Evolutionary conservation across 495 filamentous ascomycete species (phyloP).

Genomic region (Trichoderma gamsii): DNA sequence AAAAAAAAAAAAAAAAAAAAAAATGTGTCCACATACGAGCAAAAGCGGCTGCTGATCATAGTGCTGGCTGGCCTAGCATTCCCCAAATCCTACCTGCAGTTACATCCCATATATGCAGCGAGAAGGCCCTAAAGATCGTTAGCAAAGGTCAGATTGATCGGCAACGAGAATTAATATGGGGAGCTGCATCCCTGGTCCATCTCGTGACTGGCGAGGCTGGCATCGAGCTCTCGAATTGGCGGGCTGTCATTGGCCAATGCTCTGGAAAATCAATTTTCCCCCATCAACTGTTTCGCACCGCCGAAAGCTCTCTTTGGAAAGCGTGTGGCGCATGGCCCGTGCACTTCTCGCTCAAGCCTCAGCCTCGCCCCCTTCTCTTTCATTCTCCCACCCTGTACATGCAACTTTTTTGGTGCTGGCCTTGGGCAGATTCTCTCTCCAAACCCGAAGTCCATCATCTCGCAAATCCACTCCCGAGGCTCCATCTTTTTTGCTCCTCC

Average conservation of each 20-base stretch:
- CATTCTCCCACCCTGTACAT: background rate
- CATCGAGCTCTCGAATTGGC: background rate
- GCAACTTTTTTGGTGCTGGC: background rate
- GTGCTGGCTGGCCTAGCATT: background rate
- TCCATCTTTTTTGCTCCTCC: slow-evolving; percentile 2
- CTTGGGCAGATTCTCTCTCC: background rate
- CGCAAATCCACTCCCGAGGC: background rate
- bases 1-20: no score
- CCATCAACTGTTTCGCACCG: background rate
- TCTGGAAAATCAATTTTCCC: background rate
- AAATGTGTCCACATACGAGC: no score
- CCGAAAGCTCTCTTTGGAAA: background rate
- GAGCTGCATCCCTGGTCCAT: slow-evolving; percentile 8
- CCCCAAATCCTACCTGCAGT: background rate
- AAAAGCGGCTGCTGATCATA: no score
- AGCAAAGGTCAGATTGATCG: slow-evolving; percentile 3
- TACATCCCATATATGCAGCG: background rate
- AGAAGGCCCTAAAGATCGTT: background rate
- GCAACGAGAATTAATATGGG: background rate
- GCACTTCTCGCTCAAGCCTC: background rate
- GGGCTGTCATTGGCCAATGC: background rate
- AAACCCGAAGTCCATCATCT: background rate
- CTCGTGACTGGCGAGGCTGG: background rate
- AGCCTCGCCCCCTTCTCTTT: slow-evolving; percentile 1
- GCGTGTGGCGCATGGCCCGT: slow-evolving; percentile 4